phyloP scores from a whole-genome alignment of 306 rosid genomes.

The Prunus armeniaca region DNA sequence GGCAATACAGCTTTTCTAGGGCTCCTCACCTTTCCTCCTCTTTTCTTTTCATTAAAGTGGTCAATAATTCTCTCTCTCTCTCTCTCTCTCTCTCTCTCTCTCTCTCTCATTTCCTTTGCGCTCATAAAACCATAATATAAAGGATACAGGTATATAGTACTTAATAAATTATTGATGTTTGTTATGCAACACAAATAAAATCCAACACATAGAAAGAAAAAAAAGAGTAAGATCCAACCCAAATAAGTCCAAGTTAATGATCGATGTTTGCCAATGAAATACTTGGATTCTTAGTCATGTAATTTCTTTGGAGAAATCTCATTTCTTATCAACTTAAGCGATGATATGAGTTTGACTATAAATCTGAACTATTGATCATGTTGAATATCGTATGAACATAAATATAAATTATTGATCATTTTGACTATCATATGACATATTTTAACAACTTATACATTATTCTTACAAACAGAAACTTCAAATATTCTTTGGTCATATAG shows the following conservation, averaged over 20 bases:
- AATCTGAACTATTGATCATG: background rate
- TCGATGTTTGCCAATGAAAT: no score
- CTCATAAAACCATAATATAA: no score
- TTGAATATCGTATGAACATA: background rate
- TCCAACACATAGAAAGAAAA: no score
- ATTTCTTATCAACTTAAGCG: background rate
- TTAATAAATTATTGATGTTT: no score
- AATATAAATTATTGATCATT: background rate
- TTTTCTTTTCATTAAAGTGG: slow-evolving; percentile 13
- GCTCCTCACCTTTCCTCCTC: slow-evolving; percentile 15
- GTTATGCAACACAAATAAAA: no score
- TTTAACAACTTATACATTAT: background rate
- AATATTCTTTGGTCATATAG: background rate
- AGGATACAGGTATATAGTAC: no score
- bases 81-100: background rate
- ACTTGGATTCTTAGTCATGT: no score
- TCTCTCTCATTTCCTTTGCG: background rate
- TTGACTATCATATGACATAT: background rate
- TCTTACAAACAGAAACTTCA: background rate
- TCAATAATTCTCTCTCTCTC: slow-evolving; percentile 25
- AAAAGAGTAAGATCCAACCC: no score
- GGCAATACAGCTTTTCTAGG: slow-evolving; percentile 47
- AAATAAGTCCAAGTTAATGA: no score
- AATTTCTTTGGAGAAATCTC: no score
- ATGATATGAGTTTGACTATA: background rate